Conservation (phyloP, 2,329 filamentous ascomycete species). For the Scleromitrula shiraiana region DNA sequence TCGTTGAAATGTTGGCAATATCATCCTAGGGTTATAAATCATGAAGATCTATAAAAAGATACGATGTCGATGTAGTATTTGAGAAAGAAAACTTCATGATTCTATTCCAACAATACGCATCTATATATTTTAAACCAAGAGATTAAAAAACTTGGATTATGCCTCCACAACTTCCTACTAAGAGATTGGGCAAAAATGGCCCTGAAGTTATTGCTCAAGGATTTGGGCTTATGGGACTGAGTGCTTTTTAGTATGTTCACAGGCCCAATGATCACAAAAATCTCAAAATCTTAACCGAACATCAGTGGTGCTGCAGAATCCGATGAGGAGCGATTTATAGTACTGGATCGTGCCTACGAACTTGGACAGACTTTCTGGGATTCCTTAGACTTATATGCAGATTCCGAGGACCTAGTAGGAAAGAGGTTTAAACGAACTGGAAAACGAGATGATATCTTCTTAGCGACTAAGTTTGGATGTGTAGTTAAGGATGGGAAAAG, state of each 20-base stretch:
- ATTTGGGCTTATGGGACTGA: conserved; percentile 22
- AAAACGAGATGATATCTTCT: conserved; percentile 40
- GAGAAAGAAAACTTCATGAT: no score
- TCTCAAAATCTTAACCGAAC: conserved; percentile 1
- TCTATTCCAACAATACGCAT: no score
- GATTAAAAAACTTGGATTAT: background rate
- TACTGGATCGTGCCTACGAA: conserved; percentile 35
- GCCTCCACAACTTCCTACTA: conserved; percentile 20
- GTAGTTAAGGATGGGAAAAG: background rate
- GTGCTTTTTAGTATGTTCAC: conserved; percentile 7
- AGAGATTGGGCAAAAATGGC: conserved; percentile 22
- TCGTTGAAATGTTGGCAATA: no score
- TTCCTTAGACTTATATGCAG: conserved; percentile 33
- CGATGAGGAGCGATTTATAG: conserved; percentile 32
- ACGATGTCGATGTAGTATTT: no score
- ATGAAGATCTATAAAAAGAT: no score
- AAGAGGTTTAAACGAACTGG: conserved; percentile 40
- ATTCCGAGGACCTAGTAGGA: conserved; percentile 39
- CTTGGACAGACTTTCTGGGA: conserved; percentile 35
- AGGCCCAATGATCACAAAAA: background rate
- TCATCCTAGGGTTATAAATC: no score
- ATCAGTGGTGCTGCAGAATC: conserved; percentile 14
- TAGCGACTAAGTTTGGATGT: conserved; percentile 44
- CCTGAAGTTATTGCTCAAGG: conserved; percentile 22
- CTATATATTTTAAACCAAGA: no score